Evolutionary conservation across 179 eudicot species (phyloP).

Genomic region (Dionaea muscipula): DNA sequence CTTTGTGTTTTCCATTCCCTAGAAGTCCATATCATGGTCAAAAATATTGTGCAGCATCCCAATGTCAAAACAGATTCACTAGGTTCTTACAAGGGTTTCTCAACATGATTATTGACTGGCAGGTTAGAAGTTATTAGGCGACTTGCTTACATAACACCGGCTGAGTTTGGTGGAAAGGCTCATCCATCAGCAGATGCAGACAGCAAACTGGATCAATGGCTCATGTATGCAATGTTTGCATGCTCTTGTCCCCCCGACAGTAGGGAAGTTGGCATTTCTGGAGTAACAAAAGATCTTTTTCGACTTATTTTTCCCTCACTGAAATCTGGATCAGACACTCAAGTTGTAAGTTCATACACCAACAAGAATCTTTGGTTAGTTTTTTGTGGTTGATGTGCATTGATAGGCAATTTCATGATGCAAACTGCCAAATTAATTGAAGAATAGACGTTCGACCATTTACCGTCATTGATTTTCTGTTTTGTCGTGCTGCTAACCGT

Average conservation of each 20-base stretch:
- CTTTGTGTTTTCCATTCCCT: too few species aligned
- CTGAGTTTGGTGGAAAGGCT: constrained; percentile 92
- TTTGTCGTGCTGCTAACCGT: too few species aligned
- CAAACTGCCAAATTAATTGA: too few species aligned
- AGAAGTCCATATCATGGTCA: too few species aligned
- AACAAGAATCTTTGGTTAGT: background rate
- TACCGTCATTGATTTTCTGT: too few species aligned
- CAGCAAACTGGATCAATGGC: constrained; percentile 94
- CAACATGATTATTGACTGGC: constrained; percentile 11
- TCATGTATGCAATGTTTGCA: constrained; percentile 96
- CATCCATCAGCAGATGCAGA: constrained; percentile 81
- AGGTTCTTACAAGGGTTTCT: background rate
- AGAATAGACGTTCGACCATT: too few species aligned
- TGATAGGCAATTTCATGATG: too few species aligned
- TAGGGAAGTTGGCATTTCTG: constrained; percentile 64
- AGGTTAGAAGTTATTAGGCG: constrained; percentile 87
- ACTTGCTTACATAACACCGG: constrained; percentile 79
- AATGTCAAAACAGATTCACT: background rate
- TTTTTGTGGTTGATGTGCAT: background rate
- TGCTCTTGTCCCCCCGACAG: constrained; percentile 85
- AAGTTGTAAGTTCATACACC: constrained; percentile 50
- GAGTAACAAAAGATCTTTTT: constrained; percentile 68
- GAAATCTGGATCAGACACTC: constrained; percentile 91
- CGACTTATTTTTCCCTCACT: constrained; percentile 81
- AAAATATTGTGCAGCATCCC: background rate